Evolutionary conservation across 192 early-diverging fungal genomes (phyloP).

Genomic region (Backusella macrospora): DNA sequence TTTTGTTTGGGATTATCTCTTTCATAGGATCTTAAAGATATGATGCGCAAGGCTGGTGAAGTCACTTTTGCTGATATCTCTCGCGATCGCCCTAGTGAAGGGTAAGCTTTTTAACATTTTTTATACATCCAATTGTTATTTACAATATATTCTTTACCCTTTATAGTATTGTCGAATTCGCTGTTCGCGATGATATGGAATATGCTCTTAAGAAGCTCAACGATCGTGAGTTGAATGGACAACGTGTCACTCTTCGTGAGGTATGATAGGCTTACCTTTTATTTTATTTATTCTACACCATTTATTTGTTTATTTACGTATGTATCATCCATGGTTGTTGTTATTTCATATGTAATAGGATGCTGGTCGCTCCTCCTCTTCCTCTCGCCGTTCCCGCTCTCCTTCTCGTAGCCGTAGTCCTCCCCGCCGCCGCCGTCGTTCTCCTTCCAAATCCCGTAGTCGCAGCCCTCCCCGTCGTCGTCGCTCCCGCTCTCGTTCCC

Average conservation of each 20-base stretch:
- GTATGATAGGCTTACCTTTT: conserved; percentile 35
- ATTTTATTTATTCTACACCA: neutral
- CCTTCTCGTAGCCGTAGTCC: conserved; percentile 39
- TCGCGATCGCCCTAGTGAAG: conserved; percentile 78
- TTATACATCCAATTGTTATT: neutral
- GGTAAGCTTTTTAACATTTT: conserved; percentile 48
- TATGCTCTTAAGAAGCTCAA: conserved; percentile 85
- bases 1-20: conserved; percentile 23
- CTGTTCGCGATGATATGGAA: conserved; percentile 75
- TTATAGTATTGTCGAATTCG: conserved; percentile 88
- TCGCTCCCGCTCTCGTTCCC: conserved; percentile 31
- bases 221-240: conserved; percentile 71
- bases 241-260: conserved; percentile 68
- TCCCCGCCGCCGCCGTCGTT: conserved; percentile 38
- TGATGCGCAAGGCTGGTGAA: conserved; percentile 92
- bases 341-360: conserved; percentile 10
- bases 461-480: conserved; percentile 29
- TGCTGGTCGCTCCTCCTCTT: conserved; percentile 14
- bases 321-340: neutral
- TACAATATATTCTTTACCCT: neutral
- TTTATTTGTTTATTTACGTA: neutral
- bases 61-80: conserved; percentile 94
- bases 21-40: conserved; percentile 93
- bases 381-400: conserved; percentile 54
- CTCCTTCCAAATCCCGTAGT: conserved; percentile 47